Percentiles rank a stretch among this genome's conserved stretches.
These are phyloP conservation scores for Pilasporangium apinafurcum DNA, from an alignment of 352 stramenopile species.

Conservation along the genomic window DNA sequence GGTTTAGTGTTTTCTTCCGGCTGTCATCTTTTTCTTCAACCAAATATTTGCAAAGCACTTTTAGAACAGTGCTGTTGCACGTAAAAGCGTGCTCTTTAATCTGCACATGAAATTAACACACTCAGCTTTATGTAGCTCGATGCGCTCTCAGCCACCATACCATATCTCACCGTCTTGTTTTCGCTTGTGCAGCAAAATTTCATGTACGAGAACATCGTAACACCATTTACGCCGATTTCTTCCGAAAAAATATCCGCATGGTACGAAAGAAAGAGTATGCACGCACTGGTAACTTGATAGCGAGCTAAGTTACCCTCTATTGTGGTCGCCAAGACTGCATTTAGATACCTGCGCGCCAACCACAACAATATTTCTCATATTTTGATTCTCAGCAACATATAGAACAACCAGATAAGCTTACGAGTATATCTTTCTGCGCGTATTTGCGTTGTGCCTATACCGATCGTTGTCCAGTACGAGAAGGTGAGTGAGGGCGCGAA, in stretches of 20 bases:
- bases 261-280: conserved; percentile 40
- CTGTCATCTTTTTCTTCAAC: conserved; percentile 28
- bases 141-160: neutral
- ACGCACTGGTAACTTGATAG: conserved; percentile 63
- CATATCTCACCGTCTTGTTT: conserved; percentile 56
- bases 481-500: conserved; percentile 52
- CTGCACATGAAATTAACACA: conserved; percentile 14
- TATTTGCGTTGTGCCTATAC: conserved; percentile 25
- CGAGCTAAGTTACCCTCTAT: conserved; percentile 51
- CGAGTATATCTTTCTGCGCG: conserved; percentile 62
- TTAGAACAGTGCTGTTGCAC: conserved; percentile 37
- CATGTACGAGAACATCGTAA: conserved; percentile 63
- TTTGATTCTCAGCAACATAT: conserved; percentile 1
- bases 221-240: conserved; percentile 46
- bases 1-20: conserved; percentile 65
- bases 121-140: neutral
- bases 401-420: conserved; percentile 8
- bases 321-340: conserved; percentile 52
- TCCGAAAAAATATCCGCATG: conserved; percentile 31
- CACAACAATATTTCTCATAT: conserved; percentile 4
- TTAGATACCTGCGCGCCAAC: conserved; percentile 32
- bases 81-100: conserved; percentile 62
- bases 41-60: conserved; percentile 31
- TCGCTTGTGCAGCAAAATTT: conserved; percentile 58
- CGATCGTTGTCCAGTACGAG: conserved; percentile 43